These are phyloP conservation scores for Marvania coccoides DNA, from an alignment of 139 green algal species.

Conservation along the genomic window DNA sequence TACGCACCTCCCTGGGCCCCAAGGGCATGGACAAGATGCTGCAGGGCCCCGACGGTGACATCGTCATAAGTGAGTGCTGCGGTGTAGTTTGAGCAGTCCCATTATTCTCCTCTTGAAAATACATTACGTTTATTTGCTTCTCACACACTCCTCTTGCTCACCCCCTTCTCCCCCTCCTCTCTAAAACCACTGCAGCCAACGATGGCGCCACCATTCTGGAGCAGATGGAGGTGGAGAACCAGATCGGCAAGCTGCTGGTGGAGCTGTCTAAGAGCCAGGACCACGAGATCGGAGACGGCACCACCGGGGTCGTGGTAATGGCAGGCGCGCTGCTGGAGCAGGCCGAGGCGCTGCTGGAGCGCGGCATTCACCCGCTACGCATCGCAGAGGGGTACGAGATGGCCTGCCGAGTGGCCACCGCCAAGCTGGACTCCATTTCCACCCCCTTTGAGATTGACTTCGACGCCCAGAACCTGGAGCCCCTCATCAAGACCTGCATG, in stretches of 20 bases:
- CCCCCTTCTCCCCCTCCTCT: not conserved
- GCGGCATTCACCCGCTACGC: constrained; percentile 94
- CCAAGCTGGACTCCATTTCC: constrained; percentile 62
- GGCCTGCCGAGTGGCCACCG: constrained; percentile 84
- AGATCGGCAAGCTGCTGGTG: constrained; percentile 98
- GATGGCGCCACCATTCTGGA: constrained; percentile 98
- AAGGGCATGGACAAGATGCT: constrained; percentile 99
- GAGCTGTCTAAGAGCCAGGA: constrained; percentile 86
- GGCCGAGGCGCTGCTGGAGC: constrained; percentile 91
- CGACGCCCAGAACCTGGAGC: constrained; percentile 73
- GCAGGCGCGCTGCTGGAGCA: constrained; percentile 68
- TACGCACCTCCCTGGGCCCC: constrained; percentile 75
- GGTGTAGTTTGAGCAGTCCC: no score
- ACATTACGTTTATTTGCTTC: not conserved
- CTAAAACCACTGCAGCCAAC: constrained; percentile 58
- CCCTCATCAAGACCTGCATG: constrained; percentile 96
- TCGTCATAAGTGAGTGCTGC: constrained; percentile 89
- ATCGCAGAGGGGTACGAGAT: constrained; percentile 98
- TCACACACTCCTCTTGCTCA: not conserved
- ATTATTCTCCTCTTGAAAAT: no score
- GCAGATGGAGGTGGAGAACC: constrained; percentile 99
- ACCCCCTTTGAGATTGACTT: constrained; percentile 82
- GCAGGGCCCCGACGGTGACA: constrained; percentile 91
- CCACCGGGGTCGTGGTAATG: constrained; percentile 90
- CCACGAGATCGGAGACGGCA: constrained; percentile 80